These are phyloP conservation scores for Trypanosoma mega DNA, from an alignment of 208 protist species.

Conservation along the genomic window DNA sequence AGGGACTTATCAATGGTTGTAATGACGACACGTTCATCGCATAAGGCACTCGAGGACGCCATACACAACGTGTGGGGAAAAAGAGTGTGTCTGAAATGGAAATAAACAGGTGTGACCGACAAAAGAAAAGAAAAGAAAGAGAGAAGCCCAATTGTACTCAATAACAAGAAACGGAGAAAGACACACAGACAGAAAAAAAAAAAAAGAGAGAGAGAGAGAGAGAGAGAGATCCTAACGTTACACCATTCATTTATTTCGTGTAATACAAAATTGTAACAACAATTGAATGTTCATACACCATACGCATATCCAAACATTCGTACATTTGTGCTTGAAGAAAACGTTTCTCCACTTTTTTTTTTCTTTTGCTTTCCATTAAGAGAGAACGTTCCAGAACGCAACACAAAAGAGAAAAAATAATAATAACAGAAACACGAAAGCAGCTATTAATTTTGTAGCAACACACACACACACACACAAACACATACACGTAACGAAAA, in stretches of 20 bases:
- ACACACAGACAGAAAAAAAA: background rate
- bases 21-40: background rate
- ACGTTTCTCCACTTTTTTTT: slow-evolving; percentile 8
- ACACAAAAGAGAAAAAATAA: slow-evolving; percentile 7
- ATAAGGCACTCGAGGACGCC: background rate
- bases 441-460: background rate
- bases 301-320: background rate
- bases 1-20: slow-evolving; percentile 1
- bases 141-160: too few relatives aligned
- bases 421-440: slow-evolving; percentile 1
- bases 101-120: background rate
- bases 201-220: background rate
- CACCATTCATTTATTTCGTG: too few relatives aligned
- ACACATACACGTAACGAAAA: background rate
- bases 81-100: too few relatives aligned
- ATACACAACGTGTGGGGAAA: too few relatives aligned
- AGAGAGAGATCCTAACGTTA: background rate
- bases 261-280: too few relatives aligned
- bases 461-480: background rate
- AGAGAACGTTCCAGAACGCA: background rate
- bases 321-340: background rate
- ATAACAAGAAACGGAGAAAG: background rate
- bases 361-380: background rate
- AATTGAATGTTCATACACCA: background rate
- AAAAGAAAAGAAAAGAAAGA: slow-evolving; percentile 7